Evolutionary conservation across 768 basidiomycete genomes (phyloP).

Genomic region (Rubroboletus pulcherrimus): DNA sequence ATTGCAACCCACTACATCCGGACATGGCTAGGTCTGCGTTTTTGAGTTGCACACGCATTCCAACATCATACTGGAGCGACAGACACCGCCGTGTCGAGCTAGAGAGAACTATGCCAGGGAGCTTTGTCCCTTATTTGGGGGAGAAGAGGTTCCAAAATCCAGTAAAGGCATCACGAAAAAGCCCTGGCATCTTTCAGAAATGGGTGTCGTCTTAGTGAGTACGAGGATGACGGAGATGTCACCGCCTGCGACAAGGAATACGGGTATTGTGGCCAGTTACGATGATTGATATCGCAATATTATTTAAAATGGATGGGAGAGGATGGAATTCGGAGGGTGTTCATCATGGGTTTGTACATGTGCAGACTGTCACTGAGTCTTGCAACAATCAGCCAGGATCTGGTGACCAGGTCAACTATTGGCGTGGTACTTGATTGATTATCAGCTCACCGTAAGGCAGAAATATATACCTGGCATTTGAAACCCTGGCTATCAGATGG

Average conservation of each 20-base stretch:
- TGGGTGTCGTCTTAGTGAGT: not conserved
- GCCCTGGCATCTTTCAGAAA: not conserved
- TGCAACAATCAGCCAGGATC: no score
- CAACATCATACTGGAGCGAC: not conserved
- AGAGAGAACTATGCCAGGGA: not conserved
- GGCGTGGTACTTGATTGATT: no score
- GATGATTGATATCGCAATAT: not conserved
- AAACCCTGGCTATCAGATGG: no score
- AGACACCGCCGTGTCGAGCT: not conserved
- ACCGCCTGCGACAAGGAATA: slow-evolving; percentile 9
- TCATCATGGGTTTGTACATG: not conserved
- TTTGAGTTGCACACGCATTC: not conserved
- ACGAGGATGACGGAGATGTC: not conserved
- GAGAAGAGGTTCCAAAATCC: not conserved
- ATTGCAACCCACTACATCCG: no score
- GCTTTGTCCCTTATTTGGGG: not conserved
- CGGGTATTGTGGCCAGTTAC: slow-evolving; percentile 3
- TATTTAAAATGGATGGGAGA: not conserved
- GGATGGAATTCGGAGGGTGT: not conserved
- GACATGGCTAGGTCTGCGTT: no score
- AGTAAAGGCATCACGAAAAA: not conserved
- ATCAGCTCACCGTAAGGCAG: no score
- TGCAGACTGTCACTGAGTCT: not conserved
- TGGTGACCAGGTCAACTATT: no score
- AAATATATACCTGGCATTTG: no score